A percentile compares a stretch with the other conserved stretches of the same genome.
Evolutionary conservation across 345 rosid genomes (phyloP).

Genomic region (Melaleuca alternifolia): DNA sequence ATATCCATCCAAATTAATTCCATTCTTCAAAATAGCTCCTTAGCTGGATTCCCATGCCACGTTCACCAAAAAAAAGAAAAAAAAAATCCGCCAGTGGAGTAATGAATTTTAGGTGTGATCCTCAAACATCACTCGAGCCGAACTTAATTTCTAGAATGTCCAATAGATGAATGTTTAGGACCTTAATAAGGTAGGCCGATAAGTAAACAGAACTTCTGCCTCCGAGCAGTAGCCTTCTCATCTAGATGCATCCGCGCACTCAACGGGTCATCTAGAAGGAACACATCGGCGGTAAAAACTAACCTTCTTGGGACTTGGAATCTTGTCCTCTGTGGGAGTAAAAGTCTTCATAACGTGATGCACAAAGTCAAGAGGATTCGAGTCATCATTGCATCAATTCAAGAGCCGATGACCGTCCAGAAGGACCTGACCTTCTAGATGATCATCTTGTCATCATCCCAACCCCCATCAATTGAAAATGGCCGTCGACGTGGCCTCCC

Average conservation of each 20-base stretch:
- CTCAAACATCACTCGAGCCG: not conserved
- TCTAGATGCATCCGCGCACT: not conserved
- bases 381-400: not conserved
- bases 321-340: not conserved
- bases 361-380: not conserved
- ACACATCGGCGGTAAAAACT: not conserved
- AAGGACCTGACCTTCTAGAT: not conserved
- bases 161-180: not conserved
- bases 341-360: not conserved
- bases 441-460: not conserved
- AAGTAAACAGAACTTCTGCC: not conserved
- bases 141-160: not conserved
- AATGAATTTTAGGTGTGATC: not conserved
- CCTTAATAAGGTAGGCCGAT: not conserved
- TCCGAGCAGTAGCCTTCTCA: not conserved
- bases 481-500: not conserved
- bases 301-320: not conserved
- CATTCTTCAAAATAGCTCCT: not conserved
- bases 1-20: not conserved
- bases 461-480: not conserved
- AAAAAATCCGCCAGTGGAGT: not conserved
- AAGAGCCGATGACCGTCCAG: not conserved
- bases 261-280: not conserved
- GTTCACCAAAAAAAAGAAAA: not conserved
- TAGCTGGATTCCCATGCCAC: fast-evolving